Evolutionary conservation across 1,284 basidiomycete genomes (phyloP).

Genomic region (Trametes sp.): DNA sequence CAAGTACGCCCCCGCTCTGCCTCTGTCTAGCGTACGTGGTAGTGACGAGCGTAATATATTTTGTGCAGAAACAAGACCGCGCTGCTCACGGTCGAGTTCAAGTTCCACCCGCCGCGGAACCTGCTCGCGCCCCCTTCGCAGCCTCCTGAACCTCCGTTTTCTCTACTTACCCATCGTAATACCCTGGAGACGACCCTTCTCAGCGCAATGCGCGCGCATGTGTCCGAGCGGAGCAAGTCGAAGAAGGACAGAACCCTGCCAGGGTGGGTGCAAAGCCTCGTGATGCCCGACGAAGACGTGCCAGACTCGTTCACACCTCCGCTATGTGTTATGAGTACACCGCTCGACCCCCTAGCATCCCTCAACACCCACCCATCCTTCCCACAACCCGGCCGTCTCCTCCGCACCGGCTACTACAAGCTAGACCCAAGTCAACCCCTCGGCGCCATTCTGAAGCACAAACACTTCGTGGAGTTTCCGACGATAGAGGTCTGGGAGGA

Average conservation of each 20-base stretch:
- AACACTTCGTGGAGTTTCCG: constrained; percentile 82
- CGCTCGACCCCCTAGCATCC: constrained; percentile 45
- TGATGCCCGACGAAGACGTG: constrained; percentile 60
- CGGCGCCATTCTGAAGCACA: constrained; percentile 57
- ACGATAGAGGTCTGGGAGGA: constrained; percentile 77
- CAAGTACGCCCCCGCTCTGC: constrained; percentile 61
- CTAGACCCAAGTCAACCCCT: constrained; percentile 62
- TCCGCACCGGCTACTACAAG: constrained; percentile 57
- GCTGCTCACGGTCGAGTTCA: constrained; percentile 78
- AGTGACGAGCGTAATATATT: constrained; percentile 19
- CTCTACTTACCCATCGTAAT: constrained; percentile 70
- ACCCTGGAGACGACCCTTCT: constrained; percentile 58
- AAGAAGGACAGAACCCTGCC: constrained; percentile 56
- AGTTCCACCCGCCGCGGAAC: constrained; percentile 59
- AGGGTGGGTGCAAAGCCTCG: constrained; percentile 61
- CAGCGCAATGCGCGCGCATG: constrained; percentile 53
- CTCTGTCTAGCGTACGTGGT: constrained; percentile 8
- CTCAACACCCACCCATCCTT: constrained; percentile 33
- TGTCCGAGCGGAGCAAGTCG: constrained; percentile 48
- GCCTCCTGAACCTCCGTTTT: constrained; percentile 49
- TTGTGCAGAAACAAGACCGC: constrained; percentile 66
- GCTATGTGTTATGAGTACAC: constrained; percentile 64
- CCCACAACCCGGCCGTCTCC: constrained; percentile 39
- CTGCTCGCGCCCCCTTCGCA: constrained; percentile 50
- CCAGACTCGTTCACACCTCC: constrained; percentile 62